These are phyloP conservation scores for Pelargonium australe DNA, from an alignment of 441 rosid genomes.

Conservation along the genomic window DNA sequence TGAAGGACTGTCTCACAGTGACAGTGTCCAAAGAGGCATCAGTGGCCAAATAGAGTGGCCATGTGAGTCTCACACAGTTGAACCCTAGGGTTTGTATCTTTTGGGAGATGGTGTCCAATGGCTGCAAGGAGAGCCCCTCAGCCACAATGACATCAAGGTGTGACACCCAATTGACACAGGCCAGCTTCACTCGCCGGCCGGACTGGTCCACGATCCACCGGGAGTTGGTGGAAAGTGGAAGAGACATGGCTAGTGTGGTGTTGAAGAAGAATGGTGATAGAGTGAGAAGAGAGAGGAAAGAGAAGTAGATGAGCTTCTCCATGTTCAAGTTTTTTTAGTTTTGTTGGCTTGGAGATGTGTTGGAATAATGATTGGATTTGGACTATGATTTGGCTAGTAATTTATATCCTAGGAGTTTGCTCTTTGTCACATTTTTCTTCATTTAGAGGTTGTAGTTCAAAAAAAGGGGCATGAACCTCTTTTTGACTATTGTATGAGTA, in stretches of 20 bases:
- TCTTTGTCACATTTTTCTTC: too few relatives aligned
- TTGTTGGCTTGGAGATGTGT: too few relatives aligned
- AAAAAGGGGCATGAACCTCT: too few relatives aligned
- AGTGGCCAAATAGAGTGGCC: slow-evolving; percentile 68
- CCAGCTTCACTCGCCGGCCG: slow-evolving; percentile 60
- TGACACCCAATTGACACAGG: slow-evolving; percentile 75
- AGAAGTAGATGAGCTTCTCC: slow-evolving; percentile 17
- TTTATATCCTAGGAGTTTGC: too few relatives aligned
- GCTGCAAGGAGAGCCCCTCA: slow-evolving; percentile 71
- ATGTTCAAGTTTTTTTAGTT: slow-evolving; percentile 2
- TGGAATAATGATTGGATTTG: slow-evolving; percentile 3
- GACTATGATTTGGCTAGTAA: too few relatives aligned
- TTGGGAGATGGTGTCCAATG: slow-evolving; percentile 40
- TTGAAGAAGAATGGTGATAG: slow-evolving; percentile 10
- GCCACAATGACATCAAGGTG: slow-evolving; percentile 67
- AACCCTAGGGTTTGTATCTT: slow-evolving; percentile 50
- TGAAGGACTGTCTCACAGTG: slow-evolving; percentile 64
- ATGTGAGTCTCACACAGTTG: slow-evolving; percentile 76
- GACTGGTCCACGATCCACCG: slow-evolving; percentile 69
- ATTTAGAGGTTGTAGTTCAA: too few relatives aligned
- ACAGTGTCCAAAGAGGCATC: slow-evolving; percentile 48
- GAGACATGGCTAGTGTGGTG: slow-evolving; percentile 18
- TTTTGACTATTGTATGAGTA: too few relatives aligned
- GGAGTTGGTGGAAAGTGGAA: slow-evolving; percentile 60
- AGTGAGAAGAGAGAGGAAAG: slow-evolving; percentile 15